These are phyloP conservation scores for Globisporangium cystogenes DNA, from an alignment of 352 stramenopile species.

Conservation along the genomic window DNA sequence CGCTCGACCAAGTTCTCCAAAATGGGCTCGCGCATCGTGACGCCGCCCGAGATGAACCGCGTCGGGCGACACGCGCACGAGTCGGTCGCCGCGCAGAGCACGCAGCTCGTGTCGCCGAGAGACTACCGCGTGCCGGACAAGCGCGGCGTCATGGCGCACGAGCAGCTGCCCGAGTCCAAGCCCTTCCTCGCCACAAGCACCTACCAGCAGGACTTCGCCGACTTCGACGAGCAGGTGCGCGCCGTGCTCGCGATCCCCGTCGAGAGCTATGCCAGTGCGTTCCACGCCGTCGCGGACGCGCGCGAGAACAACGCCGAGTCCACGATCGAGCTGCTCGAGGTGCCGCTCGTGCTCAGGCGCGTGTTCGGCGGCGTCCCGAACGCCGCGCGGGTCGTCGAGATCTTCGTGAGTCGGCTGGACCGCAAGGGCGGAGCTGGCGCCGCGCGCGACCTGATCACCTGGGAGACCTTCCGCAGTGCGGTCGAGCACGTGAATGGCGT, in stretches of 20 bases:
- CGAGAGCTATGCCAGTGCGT: constrained; percentile 42
- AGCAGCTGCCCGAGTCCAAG: constrained; percentile 26
- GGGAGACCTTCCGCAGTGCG: constrained; percentile 35
- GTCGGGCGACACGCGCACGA: constrained; percentile 47
- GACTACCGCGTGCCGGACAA: constrained; percentile 66
- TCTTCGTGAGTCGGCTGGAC: constrained; percentile 47
- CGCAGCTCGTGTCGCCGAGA: constrained; percentile 33
- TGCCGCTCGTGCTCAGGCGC: constrained; percentile 38
- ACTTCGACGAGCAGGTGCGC: constrained; percentile 42
- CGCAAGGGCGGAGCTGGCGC: constrained; percentile 18
- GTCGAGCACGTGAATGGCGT: constrained; percentile 32
- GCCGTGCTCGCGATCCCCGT: constrained; percentile 25
- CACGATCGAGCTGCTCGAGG: constrained; percentile 40
- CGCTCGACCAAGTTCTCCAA: constrained; percentile 73
- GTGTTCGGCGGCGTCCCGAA: constrained; percentile 23
- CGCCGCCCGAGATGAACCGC: constrained; percentile 45
- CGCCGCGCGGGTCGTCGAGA: constrained; percentile 22
- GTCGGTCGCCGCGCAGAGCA: constrained; percentile 40
- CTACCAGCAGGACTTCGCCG: constrained; percentile 58
- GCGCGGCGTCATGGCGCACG: constrained; percentile 41
- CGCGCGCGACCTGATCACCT: constrained; percentile 40
- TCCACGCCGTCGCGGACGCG: constrained; percentile 26
- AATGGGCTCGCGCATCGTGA: constrained; percentile 70
- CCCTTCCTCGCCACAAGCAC: constrained; percentile 58
- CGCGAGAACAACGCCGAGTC: constrained; percentile 26